Evolutionary conservation across 129 eudicot species (phyloP).

Genomic region (Ambrosia trifida): DNA sequence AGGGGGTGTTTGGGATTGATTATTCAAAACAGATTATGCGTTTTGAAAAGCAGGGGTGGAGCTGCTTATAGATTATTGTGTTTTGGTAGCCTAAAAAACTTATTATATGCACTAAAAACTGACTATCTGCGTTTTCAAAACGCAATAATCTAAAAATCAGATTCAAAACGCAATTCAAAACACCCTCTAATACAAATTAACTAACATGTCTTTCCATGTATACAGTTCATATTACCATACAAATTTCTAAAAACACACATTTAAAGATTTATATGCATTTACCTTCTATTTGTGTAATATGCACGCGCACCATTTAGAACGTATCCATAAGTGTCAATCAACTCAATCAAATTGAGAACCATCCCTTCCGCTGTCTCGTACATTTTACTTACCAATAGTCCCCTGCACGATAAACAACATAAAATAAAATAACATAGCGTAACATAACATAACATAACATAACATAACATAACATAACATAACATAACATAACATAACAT

Average conservation of each 20-base stretch:
- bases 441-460: not conserved
- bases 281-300: constrained; percentile 91
- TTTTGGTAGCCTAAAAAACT: too few relatives aligned
- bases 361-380: constrained; percentile 90
- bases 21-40: too few relatives aligned
- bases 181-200: not conserved
- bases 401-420: constrained; percentile 48
- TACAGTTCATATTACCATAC: not conserved
- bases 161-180: too few relatives aligned
- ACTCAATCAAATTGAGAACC: constrained; percentile 63
- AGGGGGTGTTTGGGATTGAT: too few relatives aligned
- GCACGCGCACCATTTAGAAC: constrained; percentile 93
- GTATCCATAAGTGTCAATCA: constrained; percentile 66
- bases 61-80: too few relatives aligned
- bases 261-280: not conserved
- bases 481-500: too few relatives aligned
- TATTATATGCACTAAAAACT: too few relatives aligned
- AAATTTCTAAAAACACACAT: not conserved
- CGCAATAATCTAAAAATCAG: too few relatives aligned
- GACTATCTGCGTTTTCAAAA: too few relatives aligned
- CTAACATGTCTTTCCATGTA: not conserved
- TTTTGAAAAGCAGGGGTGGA: too few relatives aligned
- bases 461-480: not conserved
- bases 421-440: not conserved
- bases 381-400: constrained; percentile 87